A percentile compares a stretch with the other conserved stretches of the same genome.
These are phyloP conservation scores for Diaporthe eres DNA, from an alignment of 2,329 filamentous ascomycete species.

Conservation along the genomic window DNA sequence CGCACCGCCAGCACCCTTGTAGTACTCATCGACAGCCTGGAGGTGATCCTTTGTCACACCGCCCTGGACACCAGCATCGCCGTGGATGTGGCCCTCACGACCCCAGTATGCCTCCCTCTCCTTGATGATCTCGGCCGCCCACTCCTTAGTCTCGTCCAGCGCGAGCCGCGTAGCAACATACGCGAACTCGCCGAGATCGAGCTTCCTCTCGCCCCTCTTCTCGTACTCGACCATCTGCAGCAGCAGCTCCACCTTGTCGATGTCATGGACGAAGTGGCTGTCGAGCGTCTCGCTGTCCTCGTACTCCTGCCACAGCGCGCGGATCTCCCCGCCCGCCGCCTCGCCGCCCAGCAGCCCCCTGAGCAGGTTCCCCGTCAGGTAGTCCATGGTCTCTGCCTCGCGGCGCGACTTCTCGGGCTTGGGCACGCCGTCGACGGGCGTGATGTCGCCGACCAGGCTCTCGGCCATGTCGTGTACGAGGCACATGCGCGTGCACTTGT, in stretches of 20 bases:
- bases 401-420: conserved; percentile 92
- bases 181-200: conserved; percentile 89
- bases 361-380: conserved; percentile 80
- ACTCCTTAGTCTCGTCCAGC: conserved; percentile 83
- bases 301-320: conserved; percentile 93
- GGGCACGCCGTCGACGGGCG: conserved; percentile 86
- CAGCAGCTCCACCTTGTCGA: conserved; percentile 96
- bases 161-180: conserved; percentile 82
- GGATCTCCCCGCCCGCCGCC: conserved; percentile 76
- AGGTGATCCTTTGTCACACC: conserved; percentile 55
- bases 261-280: conserved; percentile 91
- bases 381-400: conserved; percentile 93
- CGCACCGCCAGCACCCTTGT: conserved; percentile 48
- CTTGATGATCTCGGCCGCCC: conserved; percentile 81
- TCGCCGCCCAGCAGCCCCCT: conserved; percentile 81
- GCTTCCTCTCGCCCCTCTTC: conserved; percentile 72
- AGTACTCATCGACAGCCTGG: conserved; percentile 66
- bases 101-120: conserved; percentile 85
- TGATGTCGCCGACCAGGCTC: conserved; percentile 94
- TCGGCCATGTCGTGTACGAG: conserved; percentile 99
- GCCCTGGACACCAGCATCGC: conserved; percentile 58
- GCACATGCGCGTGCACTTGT: conserved; percentile 93
- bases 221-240: conserved; percentile 98
- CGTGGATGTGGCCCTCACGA: conserved; percentile 60
- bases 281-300: conserved; percentile 89